Conservation (phyloP, 306 rosid genomes). For the Prunus armeniaca region DNA sequence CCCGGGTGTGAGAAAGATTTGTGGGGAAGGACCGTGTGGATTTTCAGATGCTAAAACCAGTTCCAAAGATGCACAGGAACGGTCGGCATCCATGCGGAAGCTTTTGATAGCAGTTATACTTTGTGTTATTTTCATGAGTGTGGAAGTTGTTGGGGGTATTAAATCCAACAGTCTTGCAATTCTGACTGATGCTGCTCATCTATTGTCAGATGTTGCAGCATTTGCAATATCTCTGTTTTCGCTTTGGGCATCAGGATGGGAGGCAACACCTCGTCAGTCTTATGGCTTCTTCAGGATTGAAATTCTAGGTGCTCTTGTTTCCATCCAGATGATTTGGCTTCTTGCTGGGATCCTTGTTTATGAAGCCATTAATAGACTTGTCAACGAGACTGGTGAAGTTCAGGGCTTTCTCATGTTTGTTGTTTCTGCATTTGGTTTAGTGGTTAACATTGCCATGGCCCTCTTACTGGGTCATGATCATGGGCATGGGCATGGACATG, state of each 20-base stretch:
- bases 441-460: constrained; percentile 56
- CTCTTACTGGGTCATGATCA: constrained; percentile 53
- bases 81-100: constrained; percentile 51
- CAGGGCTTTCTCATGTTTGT: constrained; percentile 54
- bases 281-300: constrained; percentile 65
- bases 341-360: constrained; percentile 65
- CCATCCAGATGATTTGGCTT: constrained; percentile 71
- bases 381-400: constrained; percentile 48
- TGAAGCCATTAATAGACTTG: constrained; percentile 49
- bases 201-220: constrained; percentile 60
- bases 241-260: constrained; percentile 67
- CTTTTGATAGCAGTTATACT: constrained; percentile 49
- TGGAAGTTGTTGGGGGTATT: constrained; percentile 58
- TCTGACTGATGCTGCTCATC: constrained; percentile 64
- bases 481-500: constrained; percentile 35
- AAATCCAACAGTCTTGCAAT: constrained; percentile 70
- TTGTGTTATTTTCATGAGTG: constrained; percentile 51
- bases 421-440: constrained; percentile 55
- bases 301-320: constrained; percentile 59
- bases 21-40: constrained; percentile 60
- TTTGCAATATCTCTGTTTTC: constrained; percentile 62
- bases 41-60: constrained; percentile 46
- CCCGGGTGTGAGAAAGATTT: constrained; percentile 38
- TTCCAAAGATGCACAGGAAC: constrained; percentile 47
- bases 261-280: constrained; percentile 61